Evolutionary conservation across 2,329 filamentous ascomycete genomes (phyloP).

Genomic region (Calonectria henricotiae): DNA sequence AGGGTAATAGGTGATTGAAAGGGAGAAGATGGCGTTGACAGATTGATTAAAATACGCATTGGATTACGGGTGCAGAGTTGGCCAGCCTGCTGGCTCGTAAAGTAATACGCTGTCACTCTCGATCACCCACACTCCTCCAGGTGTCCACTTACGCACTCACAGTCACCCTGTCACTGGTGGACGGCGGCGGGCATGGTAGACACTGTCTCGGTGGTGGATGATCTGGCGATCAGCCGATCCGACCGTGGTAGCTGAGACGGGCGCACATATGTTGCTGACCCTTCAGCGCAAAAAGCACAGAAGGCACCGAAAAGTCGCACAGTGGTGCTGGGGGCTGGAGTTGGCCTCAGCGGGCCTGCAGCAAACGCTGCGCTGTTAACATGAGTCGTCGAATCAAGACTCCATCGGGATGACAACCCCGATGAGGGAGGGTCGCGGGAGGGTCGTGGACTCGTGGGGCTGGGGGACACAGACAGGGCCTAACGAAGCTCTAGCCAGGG

Average conservation of each 20-base stretch:
- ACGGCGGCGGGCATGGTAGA: slow-evolving; percentile 44
- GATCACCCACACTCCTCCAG: slow-evolving; percentile 1
- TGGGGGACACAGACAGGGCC: slow-evolving; percentile 33
- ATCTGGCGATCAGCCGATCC: slow-evolving; percentile 43
- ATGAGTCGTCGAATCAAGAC: slow-evolving; percentile 54
- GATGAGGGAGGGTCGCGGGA: slow-evolving; percentile 40
- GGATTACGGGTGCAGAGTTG: slow-evolving; percentile 18
- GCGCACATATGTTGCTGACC: slow-evolving; percentile 25
- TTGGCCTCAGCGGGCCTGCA: slow-evolving; percentile 39
- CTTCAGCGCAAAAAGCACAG: slow-evolving; percentile 23
- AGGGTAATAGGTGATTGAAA: slow-evolving; percentile 16
- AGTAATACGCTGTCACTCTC: slow-evolving; percentile 12
- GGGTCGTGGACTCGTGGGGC: slow-evolving; percentile 38
- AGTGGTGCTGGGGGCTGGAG: slow-evolving; percentile 30
- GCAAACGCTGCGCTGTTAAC: slow-evolving; percentile 47
- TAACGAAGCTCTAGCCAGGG: slow-evolving; percentile 34
- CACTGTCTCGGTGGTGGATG: slow-evolving; percentile 46
- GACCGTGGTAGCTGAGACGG: slow-evolving; percentile 38
- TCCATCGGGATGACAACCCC: slow-evolving; percentile 48
- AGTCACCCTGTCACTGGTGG: slow-evolving; percentile 35
- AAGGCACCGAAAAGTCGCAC: slow-evolving; percentile 25
- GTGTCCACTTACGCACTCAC: slow-evolving; percentile 34
- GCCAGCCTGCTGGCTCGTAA: slow-evolving; percentile 15
- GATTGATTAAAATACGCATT: slow-evolving; percentile 32
- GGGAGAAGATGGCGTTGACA: slow-evolving; percentile 22